Conservation (phyloP, 768 basidiomycete species). For the Suillus placidus region DNA sequence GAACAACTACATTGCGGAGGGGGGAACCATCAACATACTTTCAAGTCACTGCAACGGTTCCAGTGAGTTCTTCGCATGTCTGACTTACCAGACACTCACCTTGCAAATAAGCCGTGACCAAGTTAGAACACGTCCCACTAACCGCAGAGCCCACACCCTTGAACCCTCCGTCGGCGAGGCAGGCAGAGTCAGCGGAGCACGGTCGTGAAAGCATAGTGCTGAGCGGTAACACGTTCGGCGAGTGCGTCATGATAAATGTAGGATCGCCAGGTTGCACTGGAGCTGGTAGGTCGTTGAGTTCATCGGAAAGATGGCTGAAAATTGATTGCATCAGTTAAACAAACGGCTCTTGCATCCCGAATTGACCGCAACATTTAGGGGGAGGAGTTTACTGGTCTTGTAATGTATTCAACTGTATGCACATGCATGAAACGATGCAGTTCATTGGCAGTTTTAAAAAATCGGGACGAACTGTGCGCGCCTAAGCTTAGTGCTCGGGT, state of each 20-base stretch:
- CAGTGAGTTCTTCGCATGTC: background rate
- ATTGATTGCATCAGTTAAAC: background rate
- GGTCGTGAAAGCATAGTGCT: background rate
- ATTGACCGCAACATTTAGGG: background rate
- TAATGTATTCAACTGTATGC: background rate
- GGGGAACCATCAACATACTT: slow-evolving; percentile 4
- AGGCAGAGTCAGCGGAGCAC: background rate
- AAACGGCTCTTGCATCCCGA: background rate
- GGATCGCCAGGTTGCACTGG: background rate
- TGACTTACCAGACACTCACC: background rate
- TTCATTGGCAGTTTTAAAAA: background rate
- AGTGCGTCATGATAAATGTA: background rate
- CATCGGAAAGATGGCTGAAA: background rate
- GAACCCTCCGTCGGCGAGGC: background rate
- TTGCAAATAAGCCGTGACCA: background rate
- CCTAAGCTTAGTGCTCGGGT: background rate
- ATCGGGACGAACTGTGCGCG: background rate
- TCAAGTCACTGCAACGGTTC: background rate
- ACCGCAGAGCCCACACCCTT: background rate
- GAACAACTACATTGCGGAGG: slow-evolving; percentile 1
- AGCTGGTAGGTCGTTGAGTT: background rate
- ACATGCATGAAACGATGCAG: background rate
- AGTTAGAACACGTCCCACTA: background rate
- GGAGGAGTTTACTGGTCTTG: background rate
- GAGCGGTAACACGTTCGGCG: background rate